These are phyloP conservation scores for Diaporthe ilicicola DNA, from an alignment of 2,329 filamentous ascomycete species.

Conservation along the genomic window DNA sequence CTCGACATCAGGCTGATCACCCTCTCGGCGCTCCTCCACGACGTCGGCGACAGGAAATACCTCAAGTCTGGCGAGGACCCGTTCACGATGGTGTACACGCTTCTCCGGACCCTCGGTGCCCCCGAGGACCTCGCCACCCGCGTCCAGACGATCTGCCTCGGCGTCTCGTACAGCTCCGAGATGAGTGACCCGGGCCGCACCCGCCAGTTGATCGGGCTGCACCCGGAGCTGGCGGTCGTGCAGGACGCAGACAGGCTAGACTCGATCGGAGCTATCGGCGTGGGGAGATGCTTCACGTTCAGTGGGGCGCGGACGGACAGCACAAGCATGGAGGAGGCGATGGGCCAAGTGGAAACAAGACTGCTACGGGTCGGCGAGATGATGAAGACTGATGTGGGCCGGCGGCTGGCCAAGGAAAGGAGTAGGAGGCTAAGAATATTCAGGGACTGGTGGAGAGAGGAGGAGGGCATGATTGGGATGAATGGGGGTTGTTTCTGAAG, in stretches of 20 bases:
- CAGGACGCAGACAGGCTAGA: constrained; percentile 96
- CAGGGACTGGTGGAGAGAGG: constrained; percentile 66
- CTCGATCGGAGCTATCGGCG: constrained; percentile 85
- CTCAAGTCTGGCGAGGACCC: constrained; percentile 63
- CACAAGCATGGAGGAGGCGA: constrained; percentile 67
- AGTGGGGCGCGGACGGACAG: constrained; percentile 67
- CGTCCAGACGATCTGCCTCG: constrained; percentile 76
- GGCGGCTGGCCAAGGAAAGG: constrained; percentile 60
- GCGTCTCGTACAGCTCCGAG: constrained; percentile 83
- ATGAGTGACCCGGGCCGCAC: constrained; percentile 69
- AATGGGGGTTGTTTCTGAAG: constrained; percentile 23
- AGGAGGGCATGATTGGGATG: constrained; percentile 42
- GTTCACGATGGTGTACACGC: constrained; percentile 61
- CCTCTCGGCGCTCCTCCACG: constrained; percentile 82
- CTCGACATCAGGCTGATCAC: constrained; percentile 66
- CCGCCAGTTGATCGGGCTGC: constrained; percentile 63
- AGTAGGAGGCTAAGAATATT: constrained; percentile 62
- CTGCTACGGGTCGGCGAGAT: constrained; percentile 69
- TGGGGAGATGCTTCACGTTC: constrained; percentile 81
- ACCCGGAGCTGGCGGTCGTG: constrained; percentile 83
- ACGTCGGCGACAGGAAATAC: constrained; percentile 90
- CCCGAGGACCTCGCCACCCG: constrained; percentile 65
- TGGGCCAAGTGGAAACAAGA: constrained; percentile 82
- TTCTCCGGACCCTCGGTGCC: constrained; percentile 67
- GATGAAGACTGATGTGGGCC: constrained; percentile 70